Evolutionary conservation across 2,329 filamentous ascomycete genomes (phyloP), one percentile per base, ranked within the genome.

Genomic region (Pseudopyrenochaeta lycopersici): DNA sequence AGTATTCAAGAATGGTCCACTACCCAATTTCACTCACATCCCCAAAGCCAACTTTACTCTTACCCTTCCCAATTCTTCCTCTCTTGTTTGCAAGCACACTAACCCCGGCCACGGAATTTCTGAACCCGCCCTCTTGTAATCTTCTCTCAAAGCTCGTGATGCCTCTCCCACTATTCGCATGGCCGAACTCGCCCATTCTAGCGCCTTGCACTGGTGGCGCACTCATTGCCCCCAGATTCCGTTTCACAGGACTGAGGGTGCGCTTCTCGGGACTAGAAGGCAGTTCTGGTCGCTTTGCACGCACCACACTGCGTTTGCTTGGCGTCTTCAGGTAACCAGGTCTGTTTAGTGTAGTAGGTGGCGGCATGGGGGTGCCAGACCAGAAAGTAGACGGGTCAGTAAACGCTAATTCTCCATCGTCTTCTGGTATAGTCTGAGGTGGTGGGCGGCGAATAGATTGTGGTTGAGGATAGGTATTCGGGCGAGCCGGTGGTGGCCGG

Each of bases 291-390:
- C 70, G 60, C 50, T 74, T 76, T 1, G 68, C 64, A 1, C 75
- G 60, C 2, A 68, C 75, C 1, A 76, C 66, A 40, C 62, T 68
- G 20, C 76, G 71, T 51, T 78, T 78, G 36, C 76, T 79, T 0
- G 80, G 80, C 27, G 80, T 81, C 33, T 80, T 78, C 49, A 82
- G 73, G 47, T 82, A 82, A 0, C 76, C 77, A 7, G 70, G 62
- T 49, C 60, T 67, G 15, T 46, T 52, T 10, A 31, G 39, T 12
- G 43, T 56, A 20, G 52, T 23, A 20, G 59, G 46, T 10, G 58
- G 56, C 4, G 59, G 64, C 50, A 64, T 60, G 14, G 64, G 69
- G 6, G 66, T 76, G 20, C 58, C 62, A 9, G 69, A 62, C 68
- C 60, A 72, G 41, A 72, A 72, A 2, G 60, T 59, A 6, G 51